These are phyloP conservation scores for Vitis hybrid DNA, from an alignment of 177 flowering plant genomes.

Conservation along the genomic window DNA sequence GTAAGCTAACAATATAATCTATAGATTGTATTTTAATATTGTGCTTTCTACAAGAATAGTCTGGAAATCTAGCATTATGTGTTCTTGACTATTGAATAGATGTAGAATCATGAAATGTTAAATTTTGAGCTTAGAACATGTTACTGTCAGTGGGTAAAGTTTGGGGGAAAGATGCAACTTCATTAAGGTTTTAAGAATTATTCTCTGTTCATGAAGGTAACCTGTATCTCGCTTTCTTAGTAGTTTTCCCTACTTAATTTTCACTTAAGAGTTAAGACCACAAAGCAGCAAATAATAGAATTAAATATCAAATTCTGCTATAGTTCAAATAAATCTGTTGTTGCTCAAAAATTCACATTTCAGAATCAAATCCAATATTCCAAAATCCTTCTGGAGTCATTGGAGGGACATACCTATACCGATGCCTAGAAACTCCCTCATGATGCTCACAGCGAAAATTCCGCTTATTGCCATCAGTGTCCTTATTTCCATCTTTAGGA, in stretches of 20 bases:
- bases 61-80: too few relatives aligned
- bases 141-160: background rate
- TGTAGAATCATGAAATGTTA: too few relatives aligned
- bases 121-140: too few relatives aligned
- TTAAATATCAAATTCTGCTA: background rate
- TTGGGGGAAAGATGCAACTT: background rate
- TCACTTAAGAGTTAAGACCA: too few relatives aligned
- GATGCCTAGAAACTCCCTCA: constrained; percentile 93
- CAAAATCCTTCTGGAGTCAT: constrained; percentile 97
- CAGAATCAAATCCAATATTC: constrained; percentile 98
- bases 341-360: constrained; percentile 37
- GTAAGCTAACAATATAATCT: too few relatives aligned
- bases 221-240: background rate
- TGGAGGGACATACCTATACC: constrained; percentile 87
- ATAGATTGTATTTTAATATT: too few relatives aligned
- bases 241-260: background rate
- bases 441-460: constrained; percentile 83
- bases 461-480: constrained; percentile 24
- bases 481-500: constrained; percentile 33
- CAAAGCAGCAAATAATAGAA: background rate
- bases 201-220: background rate
- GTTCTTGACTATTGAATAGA: too few relatives aligned
- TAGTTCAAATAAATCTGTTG: background rate
- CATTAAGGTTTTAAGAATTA: background rate
- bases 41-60: too few relatives aligned